phyloP scores from a whole-genome alignment of 208 protist species.

The Leishmania martiniquensis region DNA sequence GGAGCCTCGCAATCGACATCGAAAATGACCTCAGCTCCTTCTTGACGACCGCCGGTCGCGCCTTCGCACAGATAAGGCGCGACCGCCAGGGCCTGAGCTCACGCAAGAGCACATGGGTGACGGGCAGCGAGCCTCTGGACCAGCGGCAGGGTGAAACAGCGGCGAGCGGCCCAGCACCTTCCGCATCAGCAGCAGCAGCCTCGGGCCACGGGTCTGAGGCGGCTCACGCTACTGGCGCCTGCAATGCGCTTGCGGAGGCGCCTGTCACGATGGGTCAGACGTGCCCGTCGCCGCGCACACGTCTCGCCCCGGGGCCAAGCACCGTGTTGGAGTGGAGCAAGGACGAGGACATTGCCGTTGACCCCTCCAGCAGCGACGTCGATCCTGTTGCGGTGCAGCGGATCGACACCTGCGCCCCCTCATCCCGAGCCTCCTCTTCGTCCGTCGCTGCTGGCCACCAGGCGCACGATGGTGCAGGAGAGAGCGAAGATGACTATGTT shows the following conservation, averaged over 20 bases:
- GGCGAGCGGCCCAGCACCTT: too few relatives aligned
- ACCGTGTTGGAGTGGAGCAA: constrained; percentile 10
- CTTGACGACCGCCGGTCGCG: constrained; percentile 15
- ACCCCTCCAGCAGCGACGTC: neutral
- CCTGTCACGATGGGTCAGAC: neutral
- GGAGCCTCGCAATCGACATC: neutral
- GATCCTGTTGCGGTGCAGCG: neutral
- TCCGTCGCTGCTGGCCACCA: neutral
- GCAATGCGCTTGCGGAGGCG: neutral
- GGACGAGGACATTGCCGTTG: constrained; percentile 18
- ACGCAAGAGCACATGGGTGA: neutral
- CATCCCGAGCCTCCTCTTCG: neutral
- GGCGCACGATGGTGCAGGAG: neutral
- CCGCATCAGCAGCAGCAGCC: neutral
- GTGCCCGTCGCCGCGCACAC: neutral
- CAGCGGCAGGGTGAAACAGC: neutral
- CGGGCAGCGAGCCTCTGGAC: neutral
- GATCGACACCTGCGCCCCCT: neutral
- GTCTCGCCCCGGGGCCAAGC: neutral
- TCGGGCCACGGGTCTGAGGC: neutral
- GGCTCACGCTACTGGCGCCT: neutral
- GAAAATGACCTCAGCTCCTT: constrained; percentile 21
- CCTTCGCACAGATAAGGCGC: constrained; percentile 27
- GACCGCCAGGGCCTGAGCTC: neutral
- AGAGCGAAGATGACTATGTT: constrained; percentile 20